These are phyloP conservation scores for Postia placenta DNA, from an alignment of 768 basidiomycete genomes.

Conservation along the genomic window DNA sequence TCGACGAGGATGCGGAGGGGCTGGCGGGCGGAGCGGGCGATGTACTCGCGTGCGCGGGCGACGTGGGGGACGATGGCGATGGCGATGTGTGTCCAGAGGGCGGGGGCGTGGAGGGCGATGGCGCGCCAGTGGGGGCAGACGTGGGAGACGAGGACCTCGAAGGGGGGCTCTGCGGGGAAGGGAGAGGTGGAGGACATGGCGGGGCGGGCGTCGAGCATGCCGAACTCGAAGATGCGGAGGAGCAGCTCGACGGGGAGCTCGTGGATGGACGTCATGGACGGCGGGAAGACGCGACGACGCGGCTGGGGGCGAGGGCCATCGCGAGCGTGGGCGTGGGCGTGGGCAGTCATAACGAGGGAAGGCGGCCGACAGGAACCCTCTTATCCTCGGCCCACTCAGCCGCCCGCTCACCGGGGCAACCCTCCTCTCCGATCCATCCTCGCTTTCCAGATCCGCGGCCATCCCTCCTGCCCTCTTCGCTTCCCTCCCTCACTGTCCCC, in stretches of 20 bases:
- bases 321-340: neutral
- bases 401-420: neutral
- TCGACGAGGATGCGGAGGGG: constrained; percentile 51
- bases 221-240: constrained; percentile 43
- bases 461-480: no score
- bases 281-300: neutral
- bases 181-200: constrained; percentile 27
- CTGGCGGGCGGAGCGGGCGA: constrained; percentile 28
- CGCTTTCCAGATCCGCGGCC: no score
- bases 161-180: constrained; percentile 35
- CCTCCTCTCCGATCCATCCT: no score
- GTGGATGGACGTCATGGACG: constrained; percentile 19
- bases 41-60: constrained; percentile 38
- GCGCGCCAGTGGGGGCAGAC: constrained; percentile 31
- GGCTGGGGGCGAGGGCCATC: neutral
- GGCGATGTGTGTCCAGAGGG: constrained; percentile 49
- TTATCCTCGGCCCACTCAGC: neutral
- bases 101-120: constrained; percentile 4
- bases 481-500: no score
- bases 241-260: constrained; percentile 28
- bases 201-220: constrained; percentile 32
- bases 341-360: neutral
- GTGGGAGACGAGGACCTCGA: constrained; percentile 53
- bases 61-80: constrained; percentile 48
- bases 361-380: neutral